Percentiles rank a stretch among this genome's conserved stretches.
phyloP scores from a whole-genome alignment of 257 asterid species.

The Rauvolfia tetraphylla region DNA sequence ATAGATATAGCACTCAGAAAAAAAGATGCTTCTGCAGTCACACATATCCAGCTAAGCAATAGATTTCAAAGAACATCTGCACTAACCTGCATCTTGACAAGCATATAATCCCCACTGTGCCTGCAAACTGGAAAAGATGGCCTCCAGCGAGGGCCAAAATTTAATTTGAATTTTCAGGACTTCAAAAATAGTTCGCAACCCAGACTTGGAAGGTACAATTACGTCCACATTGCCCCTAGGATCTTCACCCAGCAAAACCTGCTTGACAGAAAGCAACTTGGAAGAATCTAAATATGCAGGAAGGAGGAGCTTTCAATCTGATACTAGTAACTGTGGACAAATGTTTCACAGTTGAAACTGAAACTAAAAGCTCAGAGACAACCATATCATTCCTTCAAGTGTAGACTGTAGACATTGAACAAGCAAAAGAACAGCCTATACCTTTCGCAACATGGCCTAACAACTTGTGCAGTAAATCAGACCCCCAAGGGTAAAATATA shows the following conservation, averaged over 20 bases:
- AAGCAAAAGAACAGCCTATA: neutral
- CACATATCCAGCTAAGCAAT: neutral
- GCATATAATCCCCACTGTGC: conserved; percentile 51
- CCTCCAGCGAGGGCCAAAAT: conserved; percentile 68
- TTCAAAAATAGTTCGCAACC: conserved; percentile 63
- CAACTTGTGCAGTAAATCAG: neutral
- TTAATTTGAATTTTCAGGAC: conserved; percentile 69
- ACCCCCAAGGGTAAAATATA: neutral
- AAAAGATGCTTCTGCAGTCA: neutral
- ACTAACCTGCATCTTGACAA: conserved; percentile 59
- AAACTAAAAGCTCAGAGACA: neutral
- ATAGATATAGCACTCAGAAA: too few relatives aligned
- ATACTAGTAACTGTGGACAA: neutral
- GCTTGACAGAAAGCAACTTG: conserved; percentile 31
- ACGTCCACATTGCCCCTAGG: conserved; percentile 36
- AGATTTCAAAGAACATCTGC: conserved; percentile 5
- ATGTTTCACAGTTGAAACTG: neutral
- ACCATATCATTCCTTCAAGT: neutral
- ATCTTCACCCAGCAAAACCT: conserved; percentile 90
- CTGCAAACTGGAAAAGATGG: conserved; percentile 43
- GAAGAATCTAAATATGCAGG: conserved; percentile 17
- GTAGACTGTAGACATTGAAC: neutral
- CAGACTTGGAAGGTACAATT: conserved; percentile 61
- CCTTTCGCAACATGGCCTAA: neutral
- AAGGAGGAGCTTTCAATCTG: neutral